Conservation (phyloP, 306 rosid genomes). For the Corylus heterophylla region DNA sequence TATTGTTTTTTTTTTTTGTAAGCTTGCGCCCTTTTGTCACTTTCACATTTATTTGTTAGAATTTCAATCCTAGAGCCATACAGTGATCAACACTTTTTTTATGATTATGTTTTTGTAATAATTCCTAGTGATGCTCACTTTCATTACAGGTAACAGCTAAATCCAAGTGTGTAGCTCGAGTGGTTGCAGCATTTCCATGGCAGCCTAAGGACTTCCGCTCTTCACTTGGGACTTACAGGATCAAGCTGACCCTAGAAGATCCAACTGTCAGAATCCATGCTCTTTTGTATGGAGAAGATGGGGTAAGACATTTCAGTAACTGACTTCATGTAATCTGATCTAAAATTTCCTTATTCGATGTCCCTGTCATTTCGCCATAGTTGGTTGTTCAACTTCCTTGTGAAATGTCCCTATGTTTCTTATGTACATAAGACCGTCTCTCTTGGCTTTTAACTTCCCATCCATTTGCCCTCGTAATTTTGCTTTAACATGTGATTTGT, state of each 20-base stretch:
- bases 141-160: slow-evolving; percentile 52
- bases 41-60: neutral
- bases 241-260: slow-evolving; percentile 71
- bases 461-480: neutral
- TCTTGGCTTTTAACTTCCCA: neutral
- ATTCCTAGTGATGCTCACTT: neutral
- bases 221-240: slow-evolving; percentile 35
- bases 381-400: neutral
- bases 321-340: neutral
- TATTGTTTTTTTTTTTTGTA: too few species aligned
- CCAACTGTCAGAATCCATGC: slow-evolving; percentile 81
- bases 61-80: neutral
- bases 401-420: neutral
- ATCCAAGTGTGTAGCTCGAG: slow-evolving; percentile 64
- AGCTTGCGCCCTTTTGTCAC: neutral
- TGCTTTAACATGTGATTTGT: neutral
- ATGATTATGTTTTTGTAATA: neutral
- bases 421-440: neutral
- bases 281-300: slow-evolving; percentile 51
- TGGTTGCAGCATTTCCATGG: slow-evolving; percentile 51
- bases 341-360: neutral
- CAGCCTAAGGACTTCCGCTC: slow-evolving; percentile 33
- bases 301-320: slow-evolving; percentile 40
- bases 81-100: neutral
- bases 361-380: neutral